Evolutionary conservation across 2,329 filamentous ascomycete genomes (phyloP), one percentile per base, ranked within the genome.

Genomic region (Phoma sp.): DNA sequence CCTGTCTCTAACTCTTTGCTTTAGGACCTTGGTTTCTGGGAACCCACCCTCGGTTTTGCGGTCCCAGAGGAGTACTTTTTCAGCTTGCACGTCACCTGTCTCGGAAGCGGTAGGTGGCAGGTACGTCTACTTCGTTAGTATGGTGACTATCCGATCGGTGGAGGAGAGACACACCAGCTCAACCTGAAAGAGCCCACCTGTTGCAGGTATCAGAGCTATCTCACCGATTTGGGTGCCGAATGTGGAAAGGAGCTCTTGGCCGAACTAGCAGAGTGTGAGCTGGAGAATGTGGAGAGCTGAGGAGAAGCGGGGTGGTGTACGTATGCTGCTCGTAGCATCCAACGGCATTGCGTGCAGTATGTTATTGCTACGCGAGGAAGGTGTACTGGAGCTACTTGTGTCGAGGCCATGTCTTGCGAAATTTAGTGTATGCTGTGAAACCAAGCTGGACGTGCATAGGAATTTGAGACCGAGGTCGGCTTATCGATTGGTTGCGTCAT

Each of bases 291-390:
- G 4, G 11, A 26, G 37, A 9, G n/a, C 7, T 9, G 9, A 12
- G 25, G 6, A 11, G 7, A n/a, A 5, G 2, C 7, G 11, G 7
- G 12, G 7, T n/a, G 9, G 28, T 14, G 64, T 84, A 93, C 91
- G 76, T 95, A 96, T 63, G 91, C 90, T 29, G 92, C 91, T 56
- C 92, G 81, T 10, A 96, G 78, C 84, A 95, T 91, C 92, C 92
- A 96, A 78, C 91, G 90, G 77, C 92, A 97, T 77, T 96, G 92
- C 0, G 91, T 96, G 78, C 93, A 97, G 78, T 91, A 97, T 63
- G 89, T 86, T 68, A 97, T 96, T n/a, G 88, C 87, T 47, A 97
- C 83, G 38, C 92, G 86, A 3, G 92, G 92, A 10, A 90, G 78
- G 7, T 65, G 46, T 2, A 73, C 62, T 14, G 69, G 64, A 0